Evolutionary conservation across 495 filamentous ascomycete species (phyloP).

Genomic region (Aspergillus coremiiformis): DNA sequence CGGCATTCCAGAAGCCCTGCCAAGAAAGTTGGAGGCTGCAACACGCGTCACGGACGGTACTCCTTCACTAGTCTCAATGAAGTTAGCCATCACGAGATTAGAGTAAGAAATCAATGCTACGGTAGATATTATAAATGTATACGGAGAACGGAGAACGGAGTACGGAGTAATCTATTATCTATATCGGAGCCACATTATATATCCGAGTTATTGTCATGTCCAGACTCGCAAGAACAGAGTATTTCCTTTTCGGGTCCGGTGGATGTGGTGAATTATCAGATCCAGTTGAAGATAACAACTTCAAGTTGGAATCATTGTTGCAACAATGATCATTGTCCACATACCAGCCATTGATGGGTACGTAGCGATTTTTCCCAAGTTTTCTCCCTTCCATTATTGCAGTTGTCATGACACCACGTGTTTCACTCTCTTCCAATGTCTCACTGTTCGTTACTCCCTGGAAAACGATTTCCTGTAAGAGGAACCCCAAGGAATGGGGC

Average conservation of each 20-base stretch:
- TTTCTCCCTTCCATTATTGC: not conserved
- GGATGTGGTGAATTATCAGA: not conserved
- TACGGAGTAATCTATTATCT: too few species aligned
- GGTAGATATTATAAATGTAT: too few species aligned
- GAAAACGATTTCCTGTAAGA: too few species aligned
- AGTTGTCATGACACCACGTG: not conserved
- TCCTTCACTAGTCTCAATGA: not conserved
- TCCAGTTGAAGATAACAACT: not conserved
- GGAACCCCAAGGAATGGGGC: not conserved
- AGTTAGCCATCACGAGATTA: not conserved
- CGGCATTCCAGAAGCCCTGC: constrained; percentile 6
- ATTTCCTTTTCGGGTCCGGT: not conserved
- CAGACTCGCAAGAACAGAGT: too few species aligned
- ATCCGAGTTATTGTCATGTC: too few species aligned
- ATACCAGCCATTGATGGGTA: not conserved
- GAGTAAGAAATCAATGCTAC: not conserved
- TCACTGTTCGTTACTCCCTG: too few species aligned
- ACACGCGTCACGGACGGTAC: not conserved
- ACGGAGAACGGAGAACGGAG: too few species aligned
- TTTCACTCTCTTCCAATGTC: not conserved
- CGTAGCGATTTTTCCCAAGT: too few species aligned
- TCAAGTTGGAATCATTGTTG: not conserved
- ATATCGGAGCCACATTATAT: too few species aligned
- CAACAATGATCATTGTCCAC: not conserved
- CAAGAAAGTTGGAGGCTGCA: constrained; percentile 1